Evolutionary conservation across 345 rosid species (phyloP), one percentile per base, ranked within the genome.

Genomic region (Geranium rotundifolium): DNA sequence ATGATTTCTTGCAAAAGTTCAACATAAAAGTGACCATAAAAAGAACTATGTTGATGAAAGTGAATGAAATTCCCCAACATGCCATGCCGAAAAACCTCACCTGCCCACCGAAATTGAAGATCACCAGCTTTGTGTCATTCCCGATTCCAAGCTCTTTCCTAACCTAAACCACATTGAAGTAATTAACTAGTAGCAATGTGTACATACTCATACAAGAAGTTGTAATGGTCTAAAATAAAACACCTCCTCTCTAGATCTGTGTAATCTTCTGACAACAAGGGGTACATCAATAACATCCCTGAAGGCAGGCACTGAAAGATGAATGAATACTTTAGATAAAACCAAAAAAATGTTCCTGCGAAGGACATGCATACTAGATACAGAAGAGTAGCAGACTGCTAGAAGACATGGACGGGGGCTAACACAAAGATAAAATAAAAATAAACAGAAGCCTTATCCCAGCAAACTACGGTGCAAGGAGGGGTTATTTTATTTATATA

Each of bases 41-140:
- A 14, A 14, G 15, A 46, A 46, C 46, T 46, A 46, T 46, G 3
- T 46, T 46, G 52, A 46, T 34, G 41, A 34, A 34, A 34, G 41
- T 34, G 41, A 34, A 34, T 34, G 41, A 34, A 34, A 46, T 46
- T 46, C 52, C 8, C 52, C 52, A 46, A 9, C 37, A 50, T 59
- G 13, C 5, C 27, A 19, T 57, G 52, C 13, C 15, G 27, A 46
- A 46, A 46, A 46, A 66, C 5, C 75, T 75, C 63, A 88, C 99
- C 96, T 93, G 99, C 71, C 99, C 99, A 37, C 99, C 99, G 65
- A 93, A 93, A 72, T 93, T 93, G 73, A 93, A 91, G 69, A 93
- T 84, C 50, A 88, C 92, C 57, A 93, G 71, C 80, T 93, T 85
- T 75, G 86, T 92, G 72, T 88, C 88, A 57, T 88, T 88, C 59